Percentiles rank a stretch among this genome's conserved stretches.
These are phyloP conservation scores for Ascochyta fabae DNA, from an alignment of 2,329 filamentous ascomycete genomes.

Conservation along the genomic window DNA sequence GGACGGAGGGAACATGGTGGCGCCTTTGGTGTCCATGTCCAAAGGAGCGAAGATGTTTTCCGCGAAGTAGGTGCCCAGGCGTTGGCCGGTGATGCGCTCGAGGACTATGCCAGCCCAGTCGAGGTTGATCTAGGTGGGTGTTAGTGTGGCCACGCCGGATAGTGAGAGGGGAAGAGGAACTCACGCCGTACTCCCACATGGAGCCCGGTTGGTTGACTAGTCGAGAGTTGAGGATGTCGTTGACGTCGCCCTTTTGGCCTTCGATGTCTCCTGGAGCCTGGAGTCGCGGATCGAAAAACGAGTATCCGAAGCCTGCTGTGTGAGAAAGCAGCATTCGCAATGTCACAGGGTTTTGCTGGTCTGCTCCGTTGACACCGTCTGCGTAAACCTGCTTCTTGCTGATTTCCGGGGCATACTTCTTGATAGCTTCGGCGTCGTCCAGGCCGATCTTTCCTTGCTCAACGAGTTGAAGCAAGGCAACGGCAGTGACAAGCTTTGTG, in stretches of 20 bases:
- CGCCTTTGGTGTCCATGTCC: conserved; percentile 51
- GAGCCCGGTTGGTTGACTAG: conserved; percentile 69
- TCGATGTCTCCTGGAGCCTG: conserved; percentile 58
- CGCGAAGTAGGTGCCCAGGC: conserved; percentile 55
- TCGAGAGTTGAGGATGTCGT: conserved; percentile 59
- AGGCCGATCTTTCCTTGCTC: conserved; percentile 47
- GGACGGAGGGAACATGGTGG: conserved; percentile 63
- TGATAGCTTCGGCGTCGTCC: conserved; percentile 43
- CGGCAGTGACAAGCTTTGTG: conserved; percentile 50
- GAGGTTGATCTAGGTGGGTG: conserved; percentile 52
- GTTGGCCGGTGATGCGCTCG: conserved; percentile 53
- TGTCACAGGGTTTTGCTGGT: conserved; percentile 55
- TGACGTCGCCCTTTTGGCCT: conserved; percentile 63
- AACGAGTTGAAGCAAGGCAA: conserved; percentile 45
- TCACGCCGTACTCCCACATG: conserved; percentile 63
- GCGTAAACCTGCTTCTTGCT: conserved; percentile 51
- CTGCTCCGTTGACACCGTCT: conserved; percentile 42
- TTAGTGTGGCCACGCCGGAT: neutral
- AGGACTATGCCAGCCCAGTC: conserved; percentile 59
- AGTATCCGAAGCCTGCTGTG: conserved; percentile 59
- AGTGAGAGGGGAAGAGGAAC: neutral
- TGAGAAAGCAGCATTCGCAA: conserved; percentile 59
- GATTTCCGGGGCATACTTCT: conserved; percentile 46
- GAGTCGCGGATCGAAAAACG: conserved; percentile 56
- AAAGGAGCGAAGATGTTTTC: conserved; percentile 56